Base-by-base conservation (phyloP, 306 rosid genomes). In the Lagenaria siceraria region DNA sequence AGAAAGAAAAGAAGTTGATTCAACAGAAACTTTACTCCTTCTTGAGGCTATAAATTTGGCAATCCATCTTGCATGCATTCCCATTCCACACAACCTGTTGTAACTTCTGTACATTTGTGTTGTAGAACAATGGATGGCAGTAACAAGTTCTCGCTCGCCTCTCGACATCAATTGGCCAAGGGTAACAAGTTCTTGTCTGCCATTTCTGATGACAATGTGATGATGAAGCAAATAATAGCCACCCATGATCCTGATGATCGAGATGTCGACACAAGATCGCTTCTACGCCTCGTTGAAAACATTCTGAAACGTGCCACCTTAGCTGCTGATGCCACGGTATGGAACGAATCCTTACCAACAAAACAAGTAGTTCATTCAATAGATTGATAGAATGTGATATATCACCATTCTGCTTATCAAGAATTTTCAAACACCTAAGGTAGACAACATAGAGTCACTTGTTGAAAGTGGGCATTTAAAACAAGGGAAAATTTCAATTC, bases 1-100 rank as follows among this genome's bases (percentile, higher is more conserved):
- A 43, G 53, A 82, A 86, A 88, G 92, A 66, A 88, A 84, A 77
- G 87, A 86, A 86, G 87, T 86, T 77, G 89, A 82, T 88, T 81
- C 85, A 78, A 15, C 5, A 17, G 10, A 29, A 19, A 58, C 82
- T 88, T 81, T 88, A 81, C 83, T 85, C 92, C 78, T 78, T 85
- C 81, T 71, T 56, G 17, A 71, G 59, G 24, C 58, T 71, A 71
- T 71, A 71, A 71, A 71, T 71, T 71, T 71, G 76, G 59, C 58
- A 29, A 25, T 19, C 14, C 7, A 71, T 24, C 76, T 71, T 71
- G 24, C 58, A 71, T 19, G 48, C 27, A 71, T 46, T 25, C 15
- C 56, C 27, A 71, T 46, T 25, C 24, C 56, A 25, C 58, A 71
- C 55, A 71, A 21, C 58, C 58, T 46, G 13, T 21, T 65, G 24